Evolutionary conservation across 176 grass and related monocot species (phyloP), one percentile per base, ranked within the genome.

Genomic region (Oryza coarctata): DNA sequence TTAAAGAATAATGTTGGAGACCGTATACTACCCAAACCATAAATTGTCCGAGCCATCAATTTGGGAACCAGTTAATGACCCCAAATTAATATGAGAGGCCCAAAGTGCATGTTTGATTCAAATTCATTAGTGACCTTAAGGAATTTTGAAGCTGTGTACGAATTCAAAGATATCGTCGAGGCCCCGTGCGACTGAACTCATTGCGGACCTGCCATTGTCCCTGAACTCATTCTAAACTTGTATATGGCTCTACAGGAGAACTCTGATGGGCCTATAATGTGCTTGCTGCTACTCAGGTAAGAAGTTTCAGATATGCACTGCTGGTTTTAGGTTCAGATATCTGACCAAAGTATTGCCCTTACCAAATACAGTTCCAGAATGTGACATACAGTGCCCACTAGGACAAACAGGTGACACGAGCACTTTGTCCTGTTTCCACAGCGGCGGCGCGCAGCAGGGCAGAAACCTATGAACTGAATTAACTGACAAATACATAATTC

Each of bases 191-290:
- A n/a, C n/a, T n/a, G n/a, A n/a, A n/a, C n/a, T n/a, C n/a, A n/a
- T n/a, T n/a, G n/a, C n/a, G n/a, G n/a, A n/a, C n/a, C n/a, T n/a
- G n/a, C n/a, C n/a, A n/a, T n/a, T n/a, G n/a, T n/a, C n/a, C n/a
- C n/a, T n/a, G n/a, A n/a, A n/a, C n/a, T n/a, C n/a, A n/a, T n/a
- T n/a, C n/a, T n/a, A n/a, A 73, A 74, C 64, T 33, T 82, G 62
- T 72, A 33, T 29, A 25, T 13, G 58, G 79, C 79, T 85, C 41
- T 55, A 67, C 29, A 94, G 89, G 92, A 85, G 40, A 89, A 84
- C 65, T 61, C 44, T 91, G 65, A 84, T 91, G 38, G 74, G 83
- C 63, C 76, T 94, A 57, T 83, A 94, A 9, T 94, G 73, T n/a
- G n/a, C n/a, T n/a, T 78, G 79, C 76, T 91, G 38, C 80, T 84